These are phyloP conservation scores for Colletotrichum sojae DNA, from an alignment of 2,329 filamentous ascomycete species.

Conservation along the genomic window DNA sequence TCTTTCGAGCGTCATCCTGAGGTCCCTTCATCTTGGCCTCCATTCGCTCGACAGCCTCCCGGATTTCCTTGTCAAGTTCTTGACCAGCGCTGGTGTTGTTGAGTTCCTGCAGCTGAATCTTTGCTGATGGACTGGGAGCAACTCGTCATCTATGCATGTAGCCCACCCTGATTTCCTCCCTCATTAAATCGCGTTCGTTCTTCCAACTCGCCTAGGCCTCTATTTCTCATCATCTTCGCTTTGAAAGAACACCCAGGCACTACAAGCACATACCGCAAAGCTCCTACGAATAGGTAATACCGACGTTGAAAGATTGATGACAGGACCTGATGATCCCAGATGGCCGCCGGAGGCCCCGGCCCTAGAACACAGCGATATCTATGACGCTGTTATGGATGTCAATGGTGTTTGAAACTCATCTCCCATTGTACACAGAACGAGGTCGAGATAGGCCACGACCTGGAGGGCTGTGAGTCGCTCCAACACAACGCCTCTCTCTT, in stretches of 20 bases:
- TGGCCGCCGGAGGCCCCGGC: background rate
- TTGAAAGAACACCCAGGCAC: no score
- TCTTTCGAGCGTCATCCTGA: background rate
- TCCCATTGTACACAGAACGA: background rate
- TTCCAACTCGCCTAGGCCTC: no score
- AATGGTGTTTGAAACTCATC: background rate
- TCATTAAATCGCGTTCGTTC: no score
- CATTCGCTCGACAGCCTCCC: background rate
- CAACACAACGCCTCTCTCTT: background rate
- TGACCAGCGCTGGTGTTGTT: background rate
- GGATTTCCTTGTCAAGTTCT: background rate
- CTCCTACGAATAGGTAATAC: no score
- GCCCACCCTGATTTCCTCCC: no score
- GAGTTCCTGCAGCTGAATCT: background rate
- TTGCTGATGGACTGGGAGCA: no score
- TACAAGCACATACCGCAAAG: no score
- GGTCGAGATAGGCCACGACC: background rate
- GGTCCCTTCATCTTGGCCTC: background rate
- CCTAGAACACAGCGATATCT: background rate
- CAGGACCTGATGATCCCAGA: background rate
- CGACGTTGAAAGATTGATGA: background rate
- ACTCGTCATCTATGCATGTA: no score
- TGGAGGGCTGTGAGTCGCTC: background rate
- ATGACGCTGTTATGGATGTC: background rate
- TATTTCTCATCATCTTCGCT: no score